These are phyloP conservation scores for Yarrowia sp. DNA, from an alignment of 805 yeast species.

Conservation along the genomic window DNA sequence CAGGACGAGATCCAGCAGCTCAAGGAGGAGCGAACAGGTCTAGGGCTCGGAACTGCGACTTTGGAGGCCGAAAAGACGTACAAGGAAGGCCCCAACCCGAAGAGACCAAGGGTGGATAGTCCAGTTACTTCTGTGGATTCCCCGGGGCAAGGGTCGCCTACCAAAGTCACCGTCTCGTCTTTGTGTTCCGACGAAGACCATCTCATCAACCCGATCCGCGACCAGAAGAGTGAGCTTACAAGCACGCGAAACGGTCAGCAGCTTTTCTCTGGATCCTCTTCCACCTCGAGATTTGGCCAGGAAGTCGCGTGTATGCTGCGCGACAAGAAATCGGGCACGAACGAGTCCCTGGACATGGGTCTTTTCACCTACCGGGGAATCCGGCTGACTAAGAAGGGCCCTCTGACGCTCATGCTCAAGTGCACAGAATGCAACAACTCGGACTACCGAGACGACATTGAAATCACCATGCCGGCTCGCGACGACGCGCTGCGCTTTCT, in stretches of 20 bases:
- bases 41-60: too few relatives aligned
- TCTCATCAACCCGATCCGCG: background rate
- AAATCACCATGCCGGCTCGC: conserved; percentile 29
- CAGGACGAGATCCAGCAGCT: conserved; percentile 31
- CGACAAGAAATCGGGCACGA: background rate
- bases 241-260: conserved; percentile 13
- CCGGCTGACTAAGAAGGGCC: background rate
- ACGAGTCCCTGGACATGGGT: conserved; percentile 2
- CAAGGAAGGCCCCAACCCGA: too few relatives aligned
- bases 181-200: background rate
- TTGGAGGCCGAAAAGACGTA: too few relatives aligned
- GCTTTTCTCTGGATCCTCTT: background rate
- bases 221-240: background rate
- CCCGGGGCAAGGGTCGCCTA: background rate
- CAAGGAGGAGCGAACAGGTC: too few relatives aligned
- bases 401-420: background rate
- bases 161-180: background rate
- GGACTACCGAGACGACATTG: conserved; percentile 15
- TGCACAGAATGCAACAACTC: background rate
- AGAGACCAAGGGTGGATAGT: background rate
- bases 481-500: conserved; percentile 29
- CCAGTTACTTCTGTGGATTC: background rate
- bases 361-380: background rate
- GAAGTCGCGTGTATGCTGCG: conserved; percentile 15
- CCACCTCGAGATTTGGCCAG: conserved; percentile 12